Conservation (phyloP, 2,329 filamentous ascomycete genomes). For the Exophiala sp. region DNA sequence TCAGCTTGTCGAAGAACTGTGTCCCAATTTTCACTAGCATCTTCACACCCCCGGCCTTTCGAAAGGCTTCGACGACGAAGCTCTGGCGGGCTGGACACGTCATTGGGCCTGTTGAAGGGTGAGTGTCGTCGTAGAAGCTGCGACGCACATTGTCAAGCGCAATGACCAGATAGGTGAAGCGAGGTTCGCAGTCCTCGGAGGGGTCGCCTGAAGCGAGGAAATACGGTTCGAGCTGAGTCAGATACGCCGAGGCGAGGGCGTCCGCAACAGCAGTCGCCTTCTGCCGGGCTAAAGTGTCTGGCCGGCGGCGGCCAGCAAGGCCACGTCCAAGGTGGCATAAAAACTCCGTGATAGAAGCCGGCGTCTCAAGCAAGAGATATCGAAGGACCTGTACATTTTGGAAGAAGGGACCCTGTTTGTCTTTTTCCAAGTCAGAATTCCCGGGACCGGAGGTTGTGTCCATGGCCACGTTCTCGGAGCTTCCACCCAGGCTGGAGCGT, state of each 20-base stretch:
- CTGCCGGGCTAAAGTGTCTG: constrained; percentile 59
- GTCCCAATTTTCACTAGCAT: constrained; percentile 66
- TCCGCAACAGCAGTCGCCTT: constrained; percentile 57
- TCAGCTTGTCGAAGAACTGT: constrained; percentile 58
- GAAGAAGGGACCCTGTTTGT: constrained; percentile 44
- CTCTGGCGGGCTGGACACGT: constrained; percentile 43
- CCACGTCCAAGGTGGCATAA: constrained; percentile 80
- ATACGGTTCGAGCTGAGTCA: constrained; percentile 58
- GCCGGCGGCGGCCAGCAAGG: constrained; percentile 66
- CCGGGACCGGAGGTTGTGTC: constrained; percentile 25
- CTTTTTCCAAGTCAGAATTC: constrained; percentile 29
- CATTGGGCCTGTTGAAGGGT: constrained; percentile 11
- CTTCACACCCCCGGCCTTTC: constrained; percentile 69
- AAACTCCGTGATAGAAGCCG: constrained; percentile 74
- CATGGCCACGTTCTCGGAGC: constrained; percentile 9
- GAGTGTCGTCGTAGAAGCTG: constrained; percentile 36
- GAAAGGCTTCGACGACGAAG: constrained; percentile 79
- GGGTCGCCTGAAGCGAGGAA: constrained; percentile 38
- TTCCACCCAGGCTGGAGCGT: constrained; percentile 2
- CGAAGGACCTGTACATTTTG: constrained; percentile 75
- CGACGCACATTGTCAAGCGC: constrained; percentile 59
- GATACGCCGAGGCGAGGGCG: constrained; percentile 64
- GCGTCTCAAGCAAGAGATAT: constrained; percentile 69
- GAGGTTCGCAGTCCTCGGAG: constrained; percentile 53
- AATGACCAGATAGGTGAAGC: constrained; percentile 73